Evolutionary conservation across 2,329 filamentous ascomycete genomes (phyloP).

Genomic region (Colletotrichum camelliae): DNA sequence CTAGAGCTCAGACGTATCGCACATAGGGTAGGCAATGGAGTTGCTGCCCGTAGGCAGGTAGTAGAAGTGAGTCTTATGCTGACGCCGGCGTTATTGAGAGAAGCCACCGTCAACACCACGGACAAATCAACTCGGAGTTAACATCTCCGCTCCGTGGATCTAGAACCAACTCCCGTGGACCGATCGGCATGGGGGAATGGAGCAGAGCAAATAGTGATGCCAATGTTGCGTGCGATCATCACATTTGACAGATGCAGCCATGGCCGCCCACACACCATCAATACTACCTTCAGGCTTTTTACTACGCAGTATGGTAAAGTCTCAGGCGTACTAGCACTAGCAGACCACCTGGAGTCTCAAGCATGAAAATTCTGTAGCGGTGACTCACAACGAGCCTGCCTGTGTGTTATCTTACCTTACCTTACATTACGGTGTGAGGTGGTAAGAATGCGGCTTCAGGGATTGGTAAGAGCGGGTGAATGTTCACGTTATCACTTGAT

Average conservation of each 20-base stretch:
- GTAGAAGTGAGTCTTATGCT: not conserved
- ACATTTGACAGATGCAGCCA: not conserved
- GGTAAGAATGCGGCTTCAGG: not conserved
- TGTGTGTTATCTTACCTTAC: not conserved
- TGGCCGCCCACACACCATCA: not conserved
- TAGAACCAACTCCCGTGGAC: not conserved
- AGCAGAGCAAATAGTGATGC: not conserved
- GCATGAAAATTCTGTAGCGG: not conserved
- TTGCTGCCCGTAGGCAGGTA: not conserved
- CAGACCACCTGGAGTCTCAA: not conserved
- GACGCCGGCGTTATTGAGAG: not conserved
- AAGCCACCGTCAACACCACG: not conserved
- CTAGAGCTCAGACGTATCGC: not conserved
- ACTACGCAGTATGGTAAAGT: not conserved
- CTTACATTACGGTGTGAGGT: not conserved
- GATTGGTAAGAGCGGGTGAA: not conserved
- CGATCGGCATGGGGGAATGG: not conserved
- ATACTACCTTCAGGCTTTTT: not conserved
- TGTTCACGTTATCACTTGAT: not conserved
- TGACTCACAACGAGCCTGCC: not conserved
- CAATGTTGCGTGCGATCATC: not conserved
- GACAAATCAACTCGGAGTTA: not conserved
- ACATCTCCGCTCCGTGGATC: constrained; percentile 1
- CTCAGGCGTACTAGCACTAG: not conserved
- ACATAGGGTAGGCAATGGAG: not conserved